These are phyloP conservation scores for Boletus sp. DNA, from an alignment of 768 basidiomycete genomes.

Conservation along the genomic window DNA sequence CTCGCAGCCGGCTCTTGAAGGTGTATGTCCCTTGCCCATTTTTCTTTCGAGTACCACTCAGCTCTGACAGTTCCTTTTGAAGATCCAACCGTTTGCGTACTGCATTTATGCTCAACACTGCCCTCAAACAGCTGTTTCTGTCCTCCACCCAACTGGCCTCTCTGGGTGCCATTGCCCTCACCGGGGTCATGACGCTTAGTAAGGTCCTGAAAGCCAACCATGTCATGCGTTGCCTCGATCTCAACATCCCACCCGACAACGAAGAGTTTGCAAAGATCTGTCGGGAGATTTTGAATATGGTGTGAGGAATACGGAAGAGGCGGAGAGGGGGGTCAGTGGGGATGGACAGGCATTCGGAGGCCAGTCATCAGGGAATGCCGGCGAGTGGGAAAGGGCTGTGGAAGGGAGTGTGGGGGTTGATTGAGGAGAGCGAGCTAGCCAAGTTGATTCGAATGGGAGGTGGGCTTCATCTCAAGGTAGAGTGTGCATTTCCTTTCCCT, in stretches of 20 bases:
- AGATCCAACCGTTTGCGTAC: constrained; percentile 89
- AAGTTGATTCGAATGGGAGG: constrained; percentile 56
- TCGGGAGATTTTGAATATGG: constrained; percentile 84
- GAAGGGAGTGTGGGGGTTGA: constrained; percentile 81
- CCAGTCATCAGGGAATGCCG: constrained; percentile 22
- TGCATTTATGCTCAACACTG: constrained; percentile 88
- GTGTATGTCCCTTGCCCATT: constrained; percentile 53
- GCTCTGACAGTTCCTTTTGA: background rate
- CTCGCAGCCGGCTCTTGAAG: constrained; percentile 84
- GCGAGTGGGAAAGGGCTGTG: constrained; percentile 51
- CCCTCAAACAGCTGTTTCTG: constrained; percentile 90
- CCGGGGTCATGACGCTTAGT: constrained; percentile 90
- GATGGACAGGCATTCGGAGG: constrained; percentile 1
- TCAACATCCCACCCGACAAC: constrained; percentile 86
- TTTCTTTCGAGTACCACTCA: background rate
- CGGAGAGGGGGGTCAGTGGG: constrained; percentile 40
- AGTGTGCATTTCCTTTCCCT: too few species aligned
- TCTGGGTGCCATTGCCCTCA: constrained; percentile 87
- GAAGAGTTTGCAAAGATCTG: constrained; percentile 83
- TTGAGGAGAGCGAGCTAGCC: constrained; percentile 82
- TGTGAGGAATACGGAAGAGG: constrained; percentile 91
- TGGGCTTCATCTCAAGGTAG: constrained; percentile 43
- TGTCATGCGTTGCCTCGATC: constrained; percentile 87
- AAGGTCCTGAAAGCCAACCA: constrained; percentile 82
- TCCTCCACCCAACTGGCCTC: constrained; percentile 79